Evolutionary conservation across 805 yeast species (phyloP), one percentile per base, ranked within the genome.

Genomic region (Vanderwaltozyma yarrowii): DNA sequence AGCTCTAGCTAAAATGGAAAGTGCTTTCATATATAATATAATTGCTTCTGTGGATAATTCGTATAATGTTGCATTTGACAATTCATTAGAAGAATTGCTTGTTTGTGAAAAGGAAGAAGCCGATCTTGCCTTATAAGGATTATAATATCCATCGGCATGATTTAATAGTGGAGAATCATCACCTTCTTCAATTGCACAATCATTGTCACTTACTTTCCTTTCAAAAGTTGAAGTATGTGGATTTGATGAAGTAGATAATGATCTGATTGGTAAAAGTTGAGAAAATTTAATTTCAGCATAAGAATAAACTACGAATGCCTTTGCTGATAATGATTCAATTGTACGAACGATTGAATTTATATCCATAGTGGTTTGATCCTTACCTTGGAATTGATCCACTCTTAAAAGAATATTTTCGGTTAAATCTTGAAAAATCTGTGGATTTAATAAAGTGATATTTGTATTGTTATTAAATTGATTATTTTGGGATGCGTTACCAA

Each of bases 211-310:
- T n/a, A 17, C 9, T 14, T 27, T 24, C 28, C 47, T 54, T 21
- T 48, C 47, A 26, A 38, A 36, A 12, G 35, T 40, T 21, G 9
- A 21, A 12, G 36, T 42, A 18, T 41, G 20, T 13, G 45, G 18
- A 25, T 45, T 8, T 54, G 39, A 3, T 57, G 52, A 13, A 64
- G 65, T 1, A 85, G 80, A 9, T 2, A 23, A 25, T 18, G 17
- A 13, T 15, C 31, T 30, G 10, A 32, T 3, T 24, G 95, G 95
- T 27, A 81, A 74, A 48, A 88, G 66, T 62, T 89, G 96, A 30
- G 80, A 70, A 51, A 80, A 85, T 60, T 92, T 92, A 20, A 86
- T 87, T 47, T 87, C 95, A 0, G 96, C 97, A 65, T 80, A 87
- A 24, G 86, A 67, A 45, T 79, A 77, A 16, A 92, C 78, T 0